A percentile compares a stretch with the other conserved stretches of the same genome.
Evolutionary conservation across 2,329 filamentous ascomycete genomes (phyloP).

Genomic region (Aspergillus pseudonomiae): DNA sequence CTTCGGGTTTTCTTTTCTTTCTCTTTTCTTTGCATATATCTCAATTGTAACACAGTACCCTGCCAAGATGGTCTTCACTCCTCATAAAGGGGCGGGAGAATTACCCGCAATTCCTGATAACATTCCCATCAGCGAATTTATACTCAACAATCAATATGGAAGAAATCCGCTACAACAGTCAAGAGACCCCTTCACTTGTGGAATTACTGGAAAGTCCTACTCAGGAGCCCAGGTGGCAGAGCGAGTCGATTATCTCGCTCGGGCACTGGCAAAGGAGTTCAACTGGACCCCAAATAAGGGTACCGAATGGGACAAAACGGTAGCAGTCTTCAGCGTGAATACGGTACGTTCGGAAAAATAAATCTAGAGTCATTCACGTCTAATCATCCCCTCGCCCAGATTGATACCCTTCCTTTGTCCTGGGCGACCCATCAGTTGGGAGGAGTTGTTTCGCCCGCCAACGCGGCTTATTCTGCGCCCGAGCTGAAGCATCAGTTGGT

Average conservation of each 20-base stretch:
- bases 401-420: slow-evolving; percentile 73
- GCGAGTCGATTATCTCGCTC: slow-evolving; percentile 68
- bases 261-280: slow-evolving; percentile 70
- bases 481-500: slow-evolving; percentile 74
- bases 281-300: slow-evolving; percentile 71
- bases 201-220: slow-evolving; percentile 70
- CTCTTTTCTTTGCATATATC: slow-evolving; percentile 2
- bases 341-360: slow-evolving; percentile 56
- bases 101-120: slow-evolving; percentile 68
- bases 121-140: slow-evolving; percentile 74
- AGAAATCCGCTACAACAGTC: slow-evolving; percentile 66
- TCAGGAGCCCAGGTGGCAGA: slow-evolving; percentile 64
- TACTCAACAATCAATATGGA: slow-evolving; percentile 72
- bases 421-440: slow-evolving; percentile 75
- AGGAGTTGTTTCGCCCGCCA: slow-evolving; percentile 75
- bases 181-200: slow-evolving; percentile 74
- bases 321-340: slow-evolving; percentile 77
- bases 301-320: slow-evolving; percentile 79
- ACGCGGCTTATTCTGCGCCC: slow-evolving; percentile 69
- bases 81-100: slow-evolving; percentile 43
- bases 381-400: slow-evolving; percentile 45
- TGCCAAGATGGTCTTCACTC: slow-evolving; percentile 49
- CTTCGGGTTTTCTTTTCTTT: background rate
- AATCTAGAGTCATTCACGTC: background rate
- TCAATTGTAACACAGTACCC: background rate